phyloP scores from a whole-genome alignment of 75 land plant genomes.

The Sequoia sempervirens region DNA sequence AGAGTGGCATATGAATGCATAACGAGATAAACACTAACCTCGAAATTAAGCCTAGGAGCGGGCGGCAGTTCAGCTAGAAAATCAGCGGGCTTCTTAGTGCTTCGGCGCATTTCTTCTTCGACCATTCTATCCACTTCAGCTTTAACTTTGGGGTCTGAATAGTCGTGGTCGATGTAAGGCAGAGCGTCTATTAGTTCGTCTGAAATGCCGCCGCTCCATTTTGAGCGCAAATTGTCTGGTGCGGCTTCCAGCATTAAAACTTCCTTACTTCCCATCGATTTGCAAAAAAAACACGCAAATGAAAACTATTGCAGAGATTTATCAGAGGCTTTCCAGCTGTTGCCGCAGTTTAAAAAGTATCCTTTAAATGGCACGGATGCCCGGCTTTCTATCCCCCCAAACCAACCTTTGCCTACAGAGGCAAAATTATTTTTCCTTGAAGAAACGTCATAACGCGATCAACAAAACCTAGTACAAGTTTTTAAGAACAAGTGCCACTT shows the following conservation, averaged over 20 bases:
- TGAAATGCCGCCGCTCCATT: conserved; percentile 8
- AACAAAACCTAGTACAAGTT: too few relatives aligned
- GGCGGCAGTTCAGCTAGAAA: conserved; percentile 79
- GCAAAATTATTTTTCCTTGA: too few relatives aligned
- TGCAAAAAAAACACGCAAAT: background rate
- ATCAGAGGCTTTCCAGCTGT: background rate
- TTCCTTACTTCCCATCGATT: conserved; percentile 21
- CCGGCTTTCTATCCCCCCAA: too few relatives aligned
- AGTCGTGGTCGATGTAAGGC: conserved; percentile 97
- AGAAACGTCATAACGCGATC: too few relatives aligned
- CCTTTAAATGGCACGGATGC: too few relatives aligned
- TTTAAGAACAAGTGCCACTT: too few relatives aligned
- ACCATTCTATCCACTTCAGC: conserved; percentile 81
- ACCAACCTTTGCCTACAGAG: too few relatives aligned
- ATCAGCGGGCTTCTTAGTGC: conserved; percentile 74
- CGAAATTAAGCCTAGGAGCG: conserved; percentile 33
- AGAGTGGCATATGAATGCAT: background rate
- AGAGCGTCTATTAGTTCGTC: conserved; percentile 68
- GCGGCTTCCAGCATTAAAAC: conserved; percentile 81
- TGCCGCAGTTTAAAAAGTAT: too few relatives aligned
- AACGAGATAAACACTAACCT: conserved; percentile 32
- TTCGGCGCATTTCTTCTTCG: conserved; percentile 85
- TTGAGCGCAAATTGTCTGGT: conserved; percentile 15
- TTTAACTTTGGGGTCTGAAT: conserved; percentile 66
- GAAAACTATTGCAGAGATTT: background rate